Conservation (phyloP, 2,329 filamentous ascomycete species). For the Sporothrix inflata region DNA sequence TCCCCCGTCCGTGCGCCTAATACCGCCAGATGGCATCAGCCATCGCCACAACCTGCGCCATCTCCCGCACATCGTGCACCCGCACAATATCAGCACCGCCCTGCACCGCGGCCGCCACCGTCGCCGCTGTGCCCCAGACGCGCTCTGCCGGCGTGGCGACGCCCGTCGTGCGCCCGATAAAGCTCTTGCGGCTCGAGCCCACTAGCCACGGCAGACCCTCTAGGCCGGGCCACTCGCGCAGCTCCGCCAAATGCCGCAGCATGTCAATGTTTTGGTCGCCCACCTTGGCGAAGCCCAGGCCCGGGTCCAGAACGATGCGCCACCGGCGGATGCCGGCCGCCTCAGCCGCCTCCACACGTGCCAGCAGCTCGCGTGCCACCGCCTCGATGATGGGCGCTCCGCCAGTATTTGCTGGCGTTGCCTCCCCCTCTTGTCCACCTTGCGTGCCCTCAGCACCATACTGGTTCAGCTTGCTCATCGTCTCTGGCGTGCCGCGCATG, state of each 20-base stretch:
- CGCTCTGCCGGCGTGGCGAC: constrained; percentile 71
- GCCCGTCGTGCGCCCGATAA: constrained; percentile 81
- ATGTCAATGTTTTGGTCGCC: constrained; percentile 79
- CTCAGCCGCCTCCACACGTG: constrained; percentile 73
- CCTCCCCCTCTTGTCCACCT: background rate
- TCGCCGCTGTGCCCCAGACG: constrained; percentile 83
- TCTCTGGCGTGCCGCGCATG: constrained; percentile 85
- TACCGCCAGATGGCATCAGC: constrained; percentile 87
- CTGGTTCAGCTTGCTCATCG: constrained; percentile 70
- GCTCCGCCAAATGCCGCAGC: constrained; percentile 65
- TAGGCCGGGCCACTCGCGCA: constrained; percentile 67
- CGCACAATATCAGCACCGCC: constrained; percentile 90
- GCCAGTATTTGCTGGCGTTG: background rate
- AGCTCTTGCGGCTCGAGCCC: constrained; percentile 85
- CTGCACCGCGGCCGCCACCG: constrained; percentile 80
- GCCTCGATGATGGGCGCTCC: constrained; percentile 61
- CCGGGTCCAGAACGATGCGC: constrained; percentile 93
- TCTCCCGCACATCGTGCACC: constrained; percentile 88
- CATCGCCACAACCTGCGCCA: constrained; percentile 83
- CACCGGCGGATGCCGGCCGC: constrained; percentile 82
- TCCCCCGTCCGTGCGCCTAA: background rate
- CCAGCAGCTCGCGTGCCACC: constrained; percentile 68
- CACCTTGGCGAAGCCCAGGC: constrained; percentile 91
- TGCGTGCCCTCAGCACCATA: constrained; percentile 50
- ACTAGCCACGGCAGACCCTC: constrained; percentile 82